Evolutionary conservation across 164 flowering plant species (phyloP), one percentile per base, ranked within the genome.

Genomic region (Tetrastigma voinierianum): DNA sequence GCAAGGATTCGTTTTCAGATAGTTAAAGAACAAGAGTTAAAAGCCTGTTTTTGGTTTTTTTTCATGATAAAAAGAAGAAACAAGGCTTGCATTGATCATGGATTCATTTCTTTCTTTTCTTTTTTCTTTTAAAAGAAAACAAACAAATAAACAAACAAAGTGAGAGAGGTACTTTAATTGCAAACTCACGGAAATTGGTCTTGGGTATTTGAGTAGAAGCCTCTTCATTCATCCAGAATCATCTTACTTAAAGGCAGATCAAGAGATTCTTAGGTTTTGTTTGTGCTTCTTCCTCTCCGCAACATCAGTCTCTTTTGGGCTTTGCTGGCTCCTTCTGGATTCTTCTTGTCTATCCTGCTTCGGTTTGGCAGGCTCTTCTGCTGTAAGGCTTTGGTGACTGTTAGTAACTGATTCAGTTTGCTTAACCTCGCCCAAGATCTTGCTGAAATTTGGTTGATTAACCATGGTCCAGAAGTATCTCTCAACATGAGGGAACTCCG

Each of bases 401-500:
- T n/a, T n/a, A n/a, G n/a, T n/a, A 62, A 90, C 83, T 53, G 91
- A 62, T 12, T 84, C 90, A 5, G 95, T 53, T 77, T 95, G 99
- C 71, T 90, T 88, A 0, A 90, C 82, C 54, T 87, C 91, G 72
- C 97, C 99, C 66, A 92, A 11, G 24, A 87, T 61, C 82, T 89
- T 89, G 59, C 67, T 68, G 71, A 92, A 76, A 25, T 84, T 82
- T 54, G 99, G 99, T 53, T 95, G 98, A 76, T 92, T 87, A 49
- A 86, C 94, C 88, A 95, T 56, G 46, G 99, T 95, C 99, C 99
- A 95, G 60, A 92, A 92, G 81, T 95, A 95, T 63, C 98, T 86
- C 80, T 95, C 98, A 32, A 95, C 90, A 66, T 95, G 96, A 15
- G 97, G 97, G 62, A 88, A 90, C 57, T 87, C 98, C 0, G 88